Percentiles rank a stretch among this genome's conserved stretches.
phyloP scores from a whole-genome alignment of 345 rosid genomes.

The Pistacia atlantica region DNA sequence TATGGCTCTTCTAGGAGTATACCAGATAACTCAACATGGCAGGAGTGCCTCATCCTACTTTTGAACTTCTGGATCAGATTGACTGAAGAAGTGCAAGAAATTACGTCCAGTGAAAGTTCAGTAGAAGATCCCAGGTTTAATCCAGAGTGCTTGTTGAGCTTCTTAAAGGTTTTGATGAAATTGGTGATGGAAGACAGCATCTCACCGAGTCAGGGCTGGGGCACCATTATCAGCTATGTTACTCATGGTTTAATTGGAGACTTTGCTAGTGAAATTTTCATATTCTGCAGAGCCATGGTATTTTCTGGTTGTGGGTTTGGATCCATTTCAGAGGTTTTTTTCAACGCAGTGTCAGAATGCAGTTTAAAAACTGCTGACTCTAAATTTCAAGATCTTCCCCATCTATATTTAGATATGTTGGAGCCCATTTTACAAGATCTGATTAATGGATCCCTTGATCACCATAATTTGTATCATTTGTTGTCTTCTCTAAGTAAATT shows the following conservation, averaged over 20 bases:
- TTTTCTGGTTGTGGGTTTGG: slow-evolving; percentile 85
- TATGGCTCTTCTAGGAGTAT: slow-evolving; percentile 44
- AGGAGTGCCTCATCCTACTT: slow-evolving; percentile 80
- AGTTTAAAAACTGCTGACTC: slow-evolving; percentile 24
- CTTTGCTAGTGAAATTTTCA: slow-evolving; percentile 44
- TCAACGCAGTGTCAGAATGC: slow-evolving; percentile 42
- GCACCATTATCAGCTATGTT: slow-evolving; percentile 54
- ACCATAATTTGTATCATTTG: slow-evolving; percentile 54
- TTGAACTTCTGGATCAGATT: slow-evolving; percentile 79
- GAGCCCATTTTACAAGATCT: slow-evolving; percentile 67
- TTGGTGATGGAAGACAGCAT: slow-evolving; percentile 85
- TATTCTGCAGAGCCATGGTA: slow-evolving; percentile 78
- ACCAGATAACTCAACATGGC: slow-evolving; percentile 92
- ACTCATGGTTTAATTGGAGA: slow-evolving; percentile 56
- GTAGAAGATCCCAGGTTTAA: slow-evolving; percentile 40
- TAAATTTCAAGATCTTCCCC: slow-evolving; percentile 52
- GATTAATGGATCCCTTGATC: slow-evolving; percentile 47
- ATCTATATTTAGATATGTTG: slow-evolving; percentile 58
- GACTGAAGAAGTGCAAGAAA: slow-evolving; percentile 76
- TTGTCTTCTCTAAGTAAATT: slow-evolving; percentile 76
- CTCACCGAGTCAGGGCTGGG: slow-evolving; percentile 94
- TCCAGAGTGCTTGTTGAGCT: slow-evolving; percentile 58
- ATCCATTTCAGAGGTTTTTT: slow-evolving; percentile 68
- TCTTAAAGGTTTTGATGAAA: slow-evolving; percentile 66
- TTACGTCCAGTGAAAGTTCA: slow-evolving; percentile 34